phyloP scores from a whole-genome alignment of 2,329 filamentous ascomycete genomes.

The Aspergillus pseudoviridinutans region DNA sequence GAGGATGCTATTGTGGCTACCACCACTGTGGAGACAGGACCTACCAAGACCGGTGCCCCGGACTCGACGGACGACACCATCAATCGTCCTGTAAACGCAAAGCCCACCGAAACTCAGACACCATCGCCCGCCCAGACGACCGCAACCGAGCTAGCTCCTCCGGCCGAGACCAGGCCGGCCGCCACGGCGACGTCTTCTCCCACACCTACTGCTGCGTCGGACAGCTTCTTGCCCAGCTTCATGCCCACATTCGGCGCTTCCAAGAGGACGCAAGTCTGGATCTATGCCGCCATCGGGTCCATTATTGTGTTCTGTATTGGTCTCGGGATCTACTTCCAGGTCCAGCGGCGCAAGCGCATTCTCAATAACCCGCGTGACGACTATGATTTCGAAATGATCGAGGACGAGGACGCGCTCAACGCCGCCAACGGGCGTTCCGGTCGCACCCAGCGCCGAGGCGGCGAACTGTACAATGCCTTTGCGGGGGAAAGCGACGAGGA shows the following conservation, averaged over 20 bases:
- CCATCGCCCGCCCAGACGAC: slow-evolving; percentile 17
- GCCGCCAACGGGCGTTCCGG: slow-evolving; percentile 46
- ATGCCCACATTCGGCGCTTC: slow-evolving; percentile 88
- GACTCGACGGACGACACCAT: slow-evolving; percentile 59
- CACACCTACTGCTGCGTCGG: slow-evolving; percentile 36
- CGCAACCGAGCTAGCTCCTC: slow-evolving; percentile 21
- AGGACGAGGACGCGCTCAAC: slow-evolving; percentile 65
- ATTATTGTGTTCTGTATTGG: slow-evolving; percentile 80
- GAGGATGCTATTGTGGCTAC: slow-evolving; percentile 59
- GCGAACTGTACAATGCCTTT: slow-evolving; percentile 96
- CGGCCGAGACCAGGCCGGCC: slow-evolving; percentile 28
- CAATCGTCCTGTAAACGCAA: slow-evolving; percentile 60
- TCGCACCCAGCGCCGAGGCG: slow-evolving; percentile 59
- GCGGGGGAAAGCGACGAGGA: slow-evolving; percentile 85
- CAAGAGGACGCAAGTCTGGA: slow-evolving; percentile 86
- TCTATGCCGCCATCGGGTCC: slow-evolving; percentile 79
- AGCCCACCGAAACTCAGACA: slow-evolving; percentile 43
- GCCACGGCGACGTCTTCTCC: slow-evolving; percentile 27
- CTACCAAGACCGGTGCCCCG: slow-evolving; percentile 43
- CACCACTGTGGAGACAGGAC: slow-evolving; percentile 54
- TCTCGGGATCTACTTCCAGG: slow-evolving; percentile 75
- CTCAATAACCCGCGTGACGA: slow-evolving; percentile 71
- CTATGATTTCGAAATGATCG: slow-evolving; percentile 92
- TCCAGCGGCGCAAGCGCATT: slow-evolving; percentile 72
- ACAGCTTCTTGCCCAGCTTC: slow-evolving; percentile 71